Base-by-base conservation (phyloP, 2,329 filamentous ascomycete genomes). In the Penicillium oxalicum region DNA sequence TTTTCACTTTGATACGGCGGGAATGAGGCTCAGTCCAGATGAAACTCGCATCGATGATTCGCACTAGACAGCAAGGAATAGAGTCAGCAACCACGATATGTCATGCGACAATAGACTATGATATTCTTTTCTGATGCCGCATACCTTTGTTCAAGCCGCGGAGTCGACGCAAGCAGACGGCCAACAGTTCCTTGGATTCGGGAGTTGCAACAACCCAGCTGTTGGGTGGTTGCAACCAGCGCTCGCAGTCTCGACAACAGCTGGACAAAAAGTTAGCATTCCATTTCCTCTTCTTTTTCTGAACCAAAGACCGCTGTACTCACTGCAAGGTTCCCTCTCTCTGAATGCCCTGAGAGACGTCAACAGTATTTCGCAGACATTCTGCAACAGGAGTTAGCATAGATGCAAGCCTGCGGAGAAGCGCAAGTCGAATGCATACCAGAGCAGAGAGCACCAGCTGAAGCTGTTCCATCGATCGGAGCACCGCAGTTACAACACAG, bases 21-120 rank as follows among this genome's bases (percentile, higher is more conserved):
- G 91, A 96, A 74, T 98, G 93, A 9, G 93, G 91, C 71, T 98
- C 93, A 1, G 93, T 98, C 93, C 93, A 98, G 65, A 97, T 87
- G 67, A 97, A 98, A 62, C 83, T 87, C 40, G 93, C 93, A 67
- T 98, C 93, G 63, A 96, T 91, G 63, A 98, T 93, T 53, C 93
- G 81, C 58, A 95, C 88, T 44, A 11, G 5, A 28, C 6, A 6
- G 29, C 5, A 9, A 27, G 33, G 27, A 7, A 26, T 13, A 13
- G 2, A 2, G 35, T 44, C 4, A 44, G 33, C 4, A 28, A 25
- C 4, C 9, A 2, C 25, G 24, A 24, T 4, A 29, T 12, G 7
- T 25, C 34, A 9, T 8, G 18, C 12, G 33, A 18, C 13, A 9
- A 28, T 4, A 3, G 4, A 3, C n/a, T 18, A 9, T 9, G 8